These are phyloP conservation scores for Hypoxylon sp. DNA, from an alignment of 2,329 filamentous ascomycete species.

Conservation along the genomic window DNA sequence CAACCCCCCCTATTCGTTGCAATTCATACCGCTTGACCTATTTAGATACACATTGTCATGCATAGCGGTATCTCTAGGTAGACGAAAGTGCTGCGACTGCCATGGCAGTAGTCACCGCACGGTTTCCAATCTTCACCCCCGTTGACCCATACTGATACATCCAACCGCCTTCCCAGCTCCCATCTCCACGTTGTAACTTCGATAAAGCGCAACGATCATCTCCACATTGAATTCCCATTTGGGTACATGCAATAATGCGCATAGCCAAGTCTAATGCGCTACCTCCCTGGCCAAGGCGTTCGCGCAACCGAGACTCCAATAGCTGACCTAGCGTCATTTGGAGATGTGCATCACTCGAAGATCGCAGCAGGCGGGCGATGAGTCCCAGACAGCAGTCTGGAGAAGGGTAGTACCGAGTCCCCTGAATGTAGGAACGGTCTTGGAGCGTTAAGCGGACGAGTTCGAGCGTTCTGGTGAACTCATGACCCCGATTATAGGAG, in stretches of 20 bases:
- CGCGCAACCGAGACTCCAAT: slow-evolving; percentile 45
- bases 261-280: slow-evolving; percentile 51
- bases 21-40: background rate
- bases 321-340: slow-evolving; percentile 45
- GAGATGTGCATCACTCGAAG: slow-evolving; percentile 45
- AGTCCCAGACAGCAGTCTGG: slow-evolving; percentile 55
- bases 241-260: slow-evolving; percentile 51
- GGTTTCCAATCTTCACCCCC: slow-evolving; percentile 40
- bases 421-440: slow-evolving; percentile 52
- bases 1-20: no score
- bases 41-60: slow-evolving; percentile 1
- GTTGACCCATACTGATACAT: slow-evolving; percentile 45
- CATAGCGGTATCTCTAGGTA: background rate
- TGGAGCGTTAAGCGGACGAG: slow-evolving; percentile 46
- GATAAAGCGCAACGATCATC: slow-evolving; percentile 44
- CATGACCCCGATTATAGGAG: slow-evolving; percentile 47
- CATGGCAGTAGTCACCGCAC: slow-evolving; percentile 38
- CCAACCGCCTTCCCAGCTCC: slow-evolving; percentile 53
- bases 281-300: slow-evolving; percentile 48
- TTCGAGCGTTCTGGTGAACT: slow-evolving; percentile 48
- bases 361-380: slow-evolving; percentile 46
- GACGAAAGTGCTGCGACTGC: slow-evolving; percentile 39
- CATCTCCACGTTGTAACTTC: slow-evolving; percentile 53
- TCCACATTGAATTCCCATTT: slow-evolving; percentile 44
- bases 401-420: slow-evolving; percentile 53